Percentiles rank a stretch among this genome's conserved stretches.
These are phyloP conservation scores for Usnea hakonensis DNA, from an alignment of 495 filamentous ascomycete genomes.

Conservation along the genomic window DNA sequence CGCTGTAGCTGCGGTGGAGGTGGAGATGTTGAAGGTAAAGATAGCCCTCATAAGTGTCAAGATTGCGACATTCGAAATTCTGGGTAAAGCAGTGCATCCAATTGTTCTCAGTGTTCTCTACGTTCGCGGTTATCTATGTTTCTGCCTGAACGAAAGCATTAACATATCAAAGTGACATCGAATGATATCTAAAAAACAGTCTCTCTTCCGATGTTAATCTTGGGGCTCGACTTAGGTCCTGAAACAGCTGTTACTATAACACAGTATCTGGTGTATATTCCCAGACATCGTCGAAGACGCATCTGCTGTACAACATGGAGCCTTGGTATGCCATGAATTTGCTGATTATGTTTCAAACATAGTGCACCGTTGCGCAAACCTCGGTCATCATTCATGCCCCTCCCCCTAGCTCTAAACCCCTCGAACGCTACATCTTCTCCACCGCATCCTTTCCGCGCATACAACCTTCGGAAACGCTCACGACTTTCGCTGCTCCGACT, in stretches of 20 bases:
- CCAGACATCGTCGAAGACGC: no score
- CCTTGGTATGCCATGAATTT: background rate
- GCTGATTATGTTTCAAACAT: background rate
- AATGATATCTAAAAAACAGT: background rate
- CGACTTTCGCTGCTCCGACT: slow-evolving; percentile 32
- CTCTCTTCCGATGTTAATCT: background rate
- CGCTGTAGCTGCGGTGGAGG: slow-evolving; percentile 66
- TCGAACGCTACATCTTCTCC: slow-evolving; percentile 87
- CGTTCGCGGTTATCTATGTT: background rate
- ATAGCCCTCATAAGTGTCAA: background rate
- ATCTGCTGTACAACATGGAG: background rate
- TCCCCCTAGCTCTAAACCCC: slow-evolving; percentile 39
- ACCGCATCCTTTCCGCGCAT: slow-evolving; percentile 65
- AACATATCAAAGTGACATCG: background rate
- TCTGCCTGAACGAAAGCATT: background rate
- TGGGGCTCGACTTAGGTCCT: background rate
- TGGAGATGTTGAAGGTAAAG: slow-evolving; percentile 59
- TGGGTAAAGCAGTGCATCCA: no score
- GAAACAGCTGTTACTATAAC: no score
- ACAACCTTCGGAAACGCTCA: slow-evolving; percentile 36
- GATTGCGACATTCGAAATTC: no score
- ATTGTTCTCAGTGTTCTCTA: background rate
- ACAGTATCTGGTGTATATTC: no score
- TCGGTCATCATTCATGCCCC: slow-evolving; percentile 66
- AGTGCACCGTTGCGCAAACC: slow-evolving; percentile 57